phyloP scores from a whole-genome alignment of 352 stramenopile species.

The Phytophthora cajani region DNA sequence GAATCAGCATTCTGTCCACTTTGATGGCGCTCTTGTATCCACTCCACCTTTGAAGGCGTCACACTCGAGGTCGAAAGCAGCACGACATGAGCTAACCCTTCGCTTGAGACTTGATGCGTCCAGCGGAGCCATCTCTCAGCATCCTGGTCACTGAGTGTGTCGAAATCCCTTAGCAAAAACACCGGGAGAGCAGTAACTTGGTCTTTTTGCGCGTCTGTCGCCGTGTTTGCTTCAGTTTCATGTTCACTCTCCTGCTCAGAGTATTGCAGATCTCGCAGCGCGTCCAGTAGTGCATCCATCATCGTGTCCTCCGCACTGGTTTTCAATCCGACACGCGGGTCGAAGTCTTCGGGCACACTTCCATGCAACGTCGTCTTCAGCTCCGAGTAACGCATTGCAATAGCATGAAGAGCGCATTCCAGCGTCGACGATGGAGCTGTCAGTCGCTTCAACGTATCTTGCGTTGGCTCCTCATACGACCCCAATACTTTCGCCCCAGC shows the following conservation, averaged over 20 bases:
- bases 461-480: constrained; percentile 44
- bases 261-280: constrained; percentile 27
- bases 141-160: constrained; percentile 44
- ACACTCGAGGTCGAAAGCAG: constrained; percentile 47
- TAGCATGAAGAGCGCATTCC: constrained; percentile 30
- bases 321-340: constrained; percentile 30
- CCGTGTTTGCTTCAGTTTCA: neutral
- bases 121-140: constrained; percentile 53
- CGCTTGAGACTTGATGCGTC: constrained; percentile 53
- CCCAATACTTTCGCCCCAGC: constrained; percentile 39
- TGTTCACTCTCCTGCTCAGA: constrained; percentile 1
- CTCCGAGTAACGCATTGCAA: constrained; percentile 47
- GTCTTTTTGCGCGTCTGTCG: neutral
- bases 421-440: constrained; percentile 27
- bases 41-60: constrained; percentile 54
- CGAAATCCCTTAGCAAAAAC: constrained; percentile 69
- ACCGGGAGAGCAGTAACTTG: constrained; percentile 32
- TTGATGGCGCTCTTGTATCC: constrained; percentile 46
- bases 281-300: constrained; percentile 34
- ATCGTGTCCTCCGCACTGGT: constrained; percentile 27
- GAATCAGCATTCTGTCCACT: constrained; percentile 7
- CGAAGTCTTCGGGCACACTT: constrained; percentile 52
- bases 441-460: constrained; percentile 41
- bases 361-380: constrained; percentile 53
- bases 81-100: constrained; percentile 64